These are phyloP conservation scores for Leptomonas seymouri DNA, from an alignment of 208 protist species.

Conservation along the genomic window DNA sequence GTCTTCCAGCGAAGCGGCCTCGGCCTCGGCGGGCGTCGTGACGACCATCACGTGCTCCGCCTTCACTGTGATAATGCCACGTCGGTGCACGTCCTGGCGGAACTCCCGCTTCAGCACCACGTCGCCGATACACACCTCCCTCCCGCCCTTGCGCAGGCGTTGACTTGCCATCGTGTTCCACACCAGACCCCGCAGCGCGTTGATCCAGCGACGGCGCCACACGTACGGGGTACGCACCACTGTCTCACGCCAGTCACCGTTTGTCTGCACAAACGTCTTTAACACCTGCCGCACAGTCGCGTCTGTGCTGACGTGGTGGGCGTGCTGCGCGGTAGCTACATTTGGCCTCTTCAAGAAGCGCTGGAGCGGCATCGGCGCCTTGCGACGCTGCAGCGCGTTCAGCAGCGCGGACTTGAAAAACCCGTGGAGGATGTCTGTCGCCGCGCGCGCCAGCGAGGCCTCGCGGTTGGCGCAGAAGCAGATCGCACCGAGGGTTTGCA, in stretches of 20 bases:
- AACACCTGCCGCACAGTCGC: slow-evolving; percentile 69
- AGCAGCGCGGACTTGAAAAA: slow-evolving; percentile 81
- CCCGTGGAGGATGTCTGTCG: slow-evolving; percentile 84
- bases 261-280: slow-evolving; percentile 57
- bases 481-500: slow-evolving; percentile 72
- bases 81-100: slow-evolving; percentile 57
- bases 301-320: slow-evolving; percentile 65
- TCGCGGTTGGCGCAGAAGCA: slow-evolving; percentile 85
- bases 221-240: slow-evolving; percentile 69
- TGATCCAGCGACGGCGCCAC: slow-evolving; percentile 81
- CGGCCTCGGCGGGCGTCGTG: slow-evolving; percentile 44
- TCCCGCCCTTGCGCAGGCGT: slow-evolving; percentile 43
- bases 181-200: slow-evolving; percentile 68
- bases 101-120: slow-evolving; percentile 67
- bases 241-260: slow-evolving; percentile 69
- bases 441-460: slow-evolving; percentile 66
- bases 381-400: slow-evolving; percentile 74
- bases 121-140: slow-evolving; percentile 69
- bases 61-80: slow-evolving; percentile 71
- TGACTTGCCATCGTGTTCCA: slow-evolving; percentile 87
- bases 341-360: slow-evolving; percentile 74
- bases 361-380: slow-evolving; percentile 55
- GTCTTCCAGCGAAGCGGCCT: slow-evolving; percentile 62
- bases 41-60: slow-evolving; percentile 79
- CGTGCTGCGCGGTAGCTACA: slow-evolving; percentile 61